Evolutionary conservation across 2,329 filamentous ascomycete genomes (phyloP).

Genomic region (Colletotrichum sp.): DNA sequence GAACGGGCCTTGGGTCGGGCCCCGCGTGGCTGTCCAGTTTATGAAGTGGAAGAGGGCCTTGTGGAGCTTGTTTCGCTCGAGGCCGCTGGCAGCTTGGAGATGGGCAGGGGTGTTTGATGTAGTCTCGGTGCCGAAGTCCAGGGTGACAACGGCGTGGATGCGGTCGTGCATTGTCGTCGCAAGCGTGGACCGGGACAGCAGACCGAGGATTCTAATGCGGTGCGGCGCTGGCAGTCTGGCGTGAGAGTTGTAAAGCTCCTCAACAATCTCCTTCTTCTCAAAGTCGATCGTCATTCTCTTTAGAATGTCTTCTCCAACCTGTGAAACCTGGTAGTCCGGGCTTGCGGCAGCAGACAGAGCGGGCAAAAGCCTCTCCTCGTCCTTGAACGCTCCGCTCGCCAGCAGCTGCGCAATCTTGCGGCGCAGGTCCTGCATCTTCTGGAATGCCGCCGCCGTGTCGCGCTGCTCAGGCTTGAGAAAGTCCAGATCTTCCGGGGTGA

Average conservation of each 20-base stretch:
- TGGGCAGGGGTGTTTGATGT: slow-evolving; percentile 23
- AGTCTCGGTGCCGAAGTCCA: slow-evolving; percentile 50
- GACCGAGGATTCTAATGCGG: slow-evolving; percentile 75
- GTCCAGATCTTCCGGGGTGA: slow-evolving; percentile 68
- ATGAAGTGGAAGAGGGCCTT: slow-evolving; percentile 85
- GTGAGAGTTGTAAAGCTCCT: slow-evolving; percentile 75
- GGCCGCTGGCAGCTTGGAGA: slow-evolving; percentile 53
- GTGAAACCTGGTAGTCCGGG: slow-evolving; percentile 78
- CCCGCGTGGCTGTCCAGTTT: slow-evolving; percentile 83
- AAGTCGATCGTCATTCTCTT: slow-evolving; percentile 80
- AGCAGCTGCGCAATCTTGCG: slow-evolving; percentile 71
- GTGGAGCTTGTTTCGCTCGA: slow-evolving; percentile 81
- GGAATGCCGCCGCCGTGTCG: slow-evolving; percentile 21
- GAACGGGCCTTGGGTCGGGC: slow-evolving; percentile 62
- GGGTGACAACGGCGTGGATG: slow-evolving; percentile 74
- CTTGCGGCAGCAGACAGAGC: slow-evolving; percentile 85
- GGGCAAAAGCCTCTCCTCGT: slow-evolving; percentile 82
- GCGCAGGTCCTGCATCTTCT: slow-evolving; percentile 55
- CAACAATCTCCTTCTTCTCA: slow-evolving; percentile 69
- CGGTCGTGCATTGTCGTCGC: slow-evolving; percentile 73
- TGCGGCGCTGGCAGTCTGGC: slow-evolving; percentile 74
- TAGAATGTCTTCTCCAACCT: slow-evolving; percentile 87
- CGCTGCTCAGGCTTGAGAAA: slow-evolving; percentile 72
- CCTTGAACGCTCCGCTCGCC: slow-evolving; percentile 83
- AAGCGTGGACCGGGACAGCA: slow-evolving; percentile 77